Conservation (phyloP, 805 yeast genomes). For the Millerozyma acaciae region DNA sequence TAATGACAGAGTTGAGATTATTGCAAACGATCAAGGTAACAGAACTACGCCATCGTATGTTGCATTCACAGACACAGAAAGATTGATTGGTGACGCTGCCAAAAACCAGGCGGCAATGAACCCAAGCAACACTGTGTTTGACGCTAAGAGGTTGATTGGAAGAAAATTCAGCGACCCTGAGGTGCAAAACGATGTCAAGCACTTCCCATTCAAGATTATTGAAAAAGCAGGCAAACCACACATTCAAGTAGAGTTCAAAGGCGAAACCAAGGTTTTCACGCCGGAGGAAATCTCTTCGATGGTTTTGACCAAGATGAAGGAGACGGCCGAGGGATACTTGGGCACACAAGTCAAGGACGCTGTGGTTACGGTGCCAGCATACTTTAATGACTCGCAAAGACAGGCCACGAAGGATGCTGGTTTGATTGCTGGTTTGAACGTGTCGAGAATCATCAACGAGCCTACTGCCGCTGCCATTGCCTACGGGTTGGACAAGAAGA, state of each 20-base stretch:
- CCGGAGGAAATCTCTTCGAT: slow-evolving; percentile 95
- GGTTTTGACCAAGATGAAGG: slow-evolving; percentile 90
- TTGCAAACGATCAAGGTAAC: slow-evolving; percentile 98
- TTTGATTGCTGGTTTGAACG: slow-evolving; percentile 44
- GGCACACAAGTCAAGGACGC: slow-evolving; percentile 70
- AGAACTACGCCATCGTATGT: slow-evolving; percentile 97
- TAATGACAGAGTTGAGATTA: slow-evolving; percentile 87
- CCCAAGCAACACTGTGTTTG: slow-evolving; percentile 90
- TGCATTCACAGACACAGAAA: slow-evolving; percentile 92
- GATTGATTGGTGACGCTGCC: slow-evolving; percentile 96
- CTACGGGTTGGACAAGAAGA: slow-evolving; percentile 51
- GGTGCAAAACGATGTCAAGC: slow-evolving; percentile 76
- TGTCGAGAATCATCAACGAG: slow-evolving; percentile 41
- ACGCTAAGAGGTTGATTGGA: slow-evolving; percentile 93
- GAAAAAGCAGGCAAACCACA: slow-evolving; percentile 83
- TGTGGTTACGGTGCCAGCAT: slow-evolving; percentile 42
- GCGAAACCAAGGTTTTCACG: slow-evolving; percentile 80
- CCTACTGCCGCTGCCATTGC: slow-evolving; percentile 47
- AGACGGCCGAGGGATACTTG: slow-evolving; percentile 85
- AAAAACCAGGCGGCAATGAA: slow-evolving; percentile 98
- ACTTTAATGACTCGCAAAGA: slow-evolving; percentile 42
- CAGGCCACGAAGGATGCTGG: slow-evolving; percentile 45
- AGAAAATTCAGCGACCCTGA: slow-evolving; percentile 73
- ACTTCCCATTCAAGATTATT: slow-evolving; percentile 81
- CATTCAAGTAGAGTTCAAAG: slow-evolving; percentile 83